phyloP scores from a whole-genome alignment of 768 basidiomycete species.

The Dioszegia crocea region DNA sequence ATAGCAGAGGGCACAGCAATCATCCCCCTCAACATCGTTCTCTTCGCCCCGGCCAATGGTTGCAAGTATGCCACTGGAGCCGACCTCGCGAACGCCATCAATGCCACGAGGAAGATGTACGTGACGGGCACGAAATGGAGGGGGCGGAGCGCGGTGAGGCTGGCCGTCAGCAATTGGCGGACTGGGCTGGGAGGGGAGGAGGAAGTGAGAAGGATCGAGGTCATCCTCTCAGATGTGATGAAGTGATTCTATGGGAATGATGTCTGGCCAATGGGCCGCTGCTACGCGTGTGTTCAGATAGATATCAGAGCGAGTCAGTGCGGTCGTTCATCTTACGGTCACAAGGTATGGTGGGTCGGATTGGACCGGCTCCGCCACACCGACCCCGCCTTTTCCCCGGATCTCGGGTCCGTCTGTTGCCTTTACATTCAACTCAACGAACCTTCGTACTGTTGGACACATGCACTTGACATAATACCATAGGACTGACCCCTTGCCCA shows the following conservation, averaged over 20 bases:
- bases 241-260: neutral
- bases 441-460: too few relatives aligned
- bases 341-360: too few relatives aligned
- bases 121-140: slow-evolving; percentile 51
- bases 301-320: too few relatives aligned
- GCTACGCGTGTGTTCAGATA: too few relatives aligned
- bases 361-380: too few relatives aligned
- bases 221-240: slow-evolving; percentile 29
- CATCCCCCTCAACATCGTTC: slow-evolving; percentile 51
- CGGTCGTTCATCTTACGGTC: too few relatives aligned
- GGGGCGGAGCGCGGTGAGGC: slow-evolving; percentile 48
- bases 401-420: too few relatives aligned
- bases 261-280: too few relatives aligned
- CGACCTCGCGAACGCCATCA: slow-evolving; percentile 46
- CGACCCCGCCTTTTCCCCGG: too few relatives aligned
- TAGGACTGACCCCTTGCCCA: too few relatives aligned
- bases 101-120: slow-evolving; percentile 49
- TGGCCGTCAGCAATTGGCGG: slow-evolving; percentile 51
- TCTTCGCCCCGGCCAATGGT: slow-evolving; percentile 41
- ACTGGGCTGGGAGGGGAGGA: slow-evolving; percentile 28
- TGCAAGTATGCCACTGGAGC: slow-evolving; percentile 25
- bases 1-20: neutral
- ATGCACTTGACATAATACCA: neutral
- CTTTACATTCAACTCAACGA: too few relatives aligned
- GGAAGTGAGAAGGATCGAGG: slow-evolving; percentile 13